Evolutionary conservation across 257 asterid genomes (phyloP).

Genomic region (Solanum gandarillasii): DNA sequence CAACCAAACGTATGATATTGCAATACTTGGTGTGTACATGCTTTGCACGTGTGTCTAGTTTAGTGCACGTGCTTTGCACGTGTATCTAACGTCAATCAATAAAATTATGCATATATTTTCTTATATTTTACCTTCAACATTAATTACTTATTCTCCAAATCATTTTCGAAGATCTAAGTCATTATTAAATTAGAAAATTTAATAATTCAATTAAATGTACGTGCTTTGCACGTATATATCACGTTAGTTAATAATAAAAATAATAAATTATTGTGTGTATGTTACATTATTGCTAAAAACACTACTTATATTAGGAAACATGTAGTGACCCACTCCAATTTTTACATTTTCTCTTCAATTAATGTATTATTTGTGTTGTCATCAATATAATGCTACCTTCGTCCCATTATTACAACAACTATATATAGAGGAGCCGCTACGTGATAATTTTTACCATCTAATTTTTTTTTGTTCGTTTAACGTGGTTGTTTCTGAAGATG

Average conservation of each 20-base stretch:
- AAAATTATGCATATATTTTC: too few relatives aligned
- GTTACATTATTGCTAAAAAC: too few relatives aligned
- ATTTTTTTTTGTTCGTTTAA: neutral
- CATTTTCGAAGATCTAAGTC: neutral
- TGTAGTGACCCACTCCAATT: neutral
- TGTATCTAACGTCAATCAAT: neutral
- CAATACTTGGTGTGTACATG: neutral
- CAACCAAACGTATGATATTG: neutral
- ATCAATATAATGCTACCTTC: neutral
- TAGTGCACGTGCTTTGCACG: neutral
- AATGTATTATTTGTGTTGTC: neutral
- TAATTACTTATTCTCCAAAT: too few relatives aligned
- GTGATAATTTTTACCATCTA: neutral
- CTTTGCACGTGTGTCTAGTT: neutral
- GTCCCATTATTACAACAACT: neutral
- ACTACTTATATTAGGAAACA: neutral
- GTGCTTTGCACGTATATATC: neutral
- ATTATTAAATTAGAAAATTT: too few relatives aligned
- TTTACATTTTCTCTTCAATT: neutral
- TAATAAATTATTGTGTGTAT: neutral
- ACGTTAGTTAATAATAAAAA: neutral
- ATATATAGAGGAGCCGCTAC: neutral
- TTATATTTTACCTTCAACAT: too few relatives aligned
- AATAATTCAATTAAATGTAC: neutral
- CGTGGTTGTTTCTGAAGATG: neutral